Evolutionary conservation across 169 alveolate genomes (phyloP).

Genomic region (Cryptosporidium bovis): DNA sequence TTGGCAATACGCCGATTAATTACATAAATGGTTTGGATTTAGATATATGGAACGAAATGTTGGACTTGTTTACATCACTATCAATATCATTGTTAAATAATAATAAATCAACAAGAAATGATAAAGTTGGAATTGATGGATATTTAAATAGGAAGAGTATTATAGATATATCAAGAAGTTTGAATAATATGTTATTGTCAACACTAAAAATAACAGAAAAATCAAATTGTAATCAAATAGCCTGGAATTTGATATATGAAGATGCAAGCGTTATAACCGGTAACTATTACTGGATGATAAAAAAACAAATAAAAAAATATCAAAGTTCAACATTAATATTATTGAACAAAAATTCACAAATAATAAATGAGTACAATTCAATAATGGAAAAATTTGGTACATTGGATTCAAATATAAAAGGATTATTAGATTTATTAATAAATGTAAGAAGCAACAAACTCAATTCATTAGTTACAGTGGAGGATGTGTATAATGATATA

Average conservation of each 20-base stretch:
- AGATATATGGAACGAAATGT: constrained; percentile 23
- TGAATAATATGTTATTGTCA: not conserved
- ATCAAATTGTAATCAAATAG: constrained; percentile 40
- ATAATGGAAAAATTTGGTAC: not conserved
- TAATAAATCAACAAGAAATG: not conserved
- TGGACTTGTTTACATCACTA: constrained; percentile 14
- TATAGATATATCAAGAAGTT: not conserved
- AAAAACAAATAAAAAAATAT: constrained; percentile 14
- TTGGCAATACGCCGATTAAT: constrained; percentile 10
- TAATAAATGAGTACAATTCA: constrained; percentile 8
- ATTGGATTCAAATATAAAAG: constrained; percentile 26
- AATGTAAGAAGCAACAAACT: constrained; percentile 23
- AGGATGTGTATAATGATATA: constrained; percentile 40
- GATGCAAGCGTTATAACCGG: not conserved
- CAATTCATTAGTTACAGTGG: constrained; percentile 14
- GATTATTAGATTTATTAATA: constrained; percentile 20
- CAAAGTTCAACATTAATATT: constrained; percentile 5
- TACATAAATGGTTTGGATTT: constrained; percentile 13
- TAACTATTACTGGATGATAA: constrained; percentile 4
- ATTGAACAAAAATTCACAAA: not conserved
- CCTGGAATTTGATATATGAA: constrained; percentile 29
- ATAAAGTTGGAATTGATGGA: not conserved
- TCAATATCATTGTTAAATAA: constrained; percentile 46
- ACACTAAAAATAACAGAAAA: not conserved
- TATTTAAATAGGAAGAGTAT: not conserved